phyloP scores from a whole-genome alignment of 768 basidiomycete genomes.

The Cantharellus cinnabarinus region DNA sequence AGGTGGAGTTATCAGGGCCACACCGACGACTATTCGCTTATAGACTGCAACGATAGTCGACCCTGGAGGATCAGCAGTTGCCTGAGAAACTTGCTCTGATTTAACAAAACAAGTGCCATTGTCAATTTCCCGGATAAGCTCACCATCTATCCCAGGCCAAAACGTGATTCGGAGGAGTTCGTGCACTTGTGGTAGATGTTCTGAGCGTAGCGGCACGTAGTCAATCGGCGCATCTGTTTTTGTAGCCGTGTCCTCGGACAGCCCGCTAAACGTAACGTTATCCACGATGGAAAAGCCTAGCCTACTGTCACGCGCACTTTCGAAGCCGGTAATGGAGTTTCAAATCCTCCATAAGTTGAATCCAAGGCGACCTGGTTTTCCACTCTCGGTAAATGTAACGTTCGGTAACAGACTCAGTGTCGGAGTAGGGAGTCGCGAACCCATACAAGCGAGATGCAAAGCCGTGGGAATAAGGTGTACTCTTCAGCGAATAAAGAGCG shows the following conservation, averaged over 20 bases:
- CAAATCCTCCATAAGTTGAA: constrained; percentile 52
- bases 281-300: neutral
- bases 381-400: constrained; percentile 28
- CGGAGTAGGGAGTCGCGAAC: neutral
- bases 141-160: constrained; percentile 63
- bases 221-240: constrained; percentile 33
- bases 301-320: constrained; percentile 27
- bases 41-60: constrained; percentile 62
- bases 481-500: neutral
- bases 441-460: constrained; percentile 1
- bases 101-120: neutral
- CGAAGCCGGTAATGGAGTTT: constrained; percentile 38
- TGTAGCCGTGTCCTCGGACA: neutral
- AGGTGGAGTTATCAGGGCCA: constrained; percentile 57
- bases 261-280: neutral
- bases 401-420: neutral
- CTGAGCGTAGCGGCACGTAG: constrained; percentile 37
- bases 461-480: neutral
- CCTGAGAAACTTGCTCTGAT: neutral
- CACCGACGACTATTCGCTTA: constrained; percentile 49
- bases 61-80: constrained; percentile 46
- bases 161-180: constrained; percentile 46
- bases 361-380: constrained; percentile 55
- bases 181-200: constrained; percentile 50
- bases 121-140: constrained; percentile 8